Percentiles rank a stretch among this genome's conserved stretches.
Evolutionary conservation across 179 eudicot genomes (phyloP).

Genomic region (Vitellaria paradoxa): DNA sequence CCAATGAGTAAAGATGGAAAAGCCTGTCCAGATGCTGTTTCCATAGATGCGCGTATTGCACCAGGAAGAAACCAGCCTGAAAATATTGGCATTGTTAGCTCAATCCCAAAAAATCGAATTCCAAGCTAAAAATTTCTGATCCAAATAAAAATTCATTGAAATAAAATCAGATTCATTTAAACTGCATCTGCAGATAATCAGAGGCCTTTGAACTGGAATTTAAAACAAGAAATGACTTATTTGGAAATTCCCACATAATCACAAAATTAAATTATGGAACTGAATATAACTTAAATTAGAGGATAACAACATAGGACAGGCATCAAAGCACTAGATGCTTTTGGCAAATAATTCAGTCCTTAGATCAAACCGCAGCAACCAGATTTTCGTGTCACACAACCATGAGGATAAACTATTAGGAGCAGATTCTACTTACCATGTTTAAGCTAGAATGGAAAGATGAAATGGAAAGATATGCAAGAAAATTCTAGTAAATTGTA

Average conservation of each 20-base stretch:
- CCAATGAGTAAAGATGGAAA: conserved; percentile 54
- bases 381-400: background rate
- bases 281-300: background rate
- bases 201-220: background rate
- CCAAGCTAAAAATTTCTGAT: background rate
- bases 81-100: conserved; percentile 9
- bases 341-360: background rate
- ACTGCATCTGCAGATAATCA: background rate
- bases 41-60: conserved; percentile 80
- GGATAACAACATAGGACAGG: conserved; percentile 7
- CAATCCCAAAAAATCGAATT: conserved; percentile 10
- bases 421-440: background rate
- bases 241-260: conserved; percentile 1
- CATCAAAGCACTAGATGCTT: background rate
- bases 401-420: background rate
- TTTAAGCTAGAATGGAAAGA: background rate
- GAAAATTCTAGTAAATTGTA: background rate
- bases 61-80: conserved; percentile 90
- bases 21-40: conserved; percentile 80
- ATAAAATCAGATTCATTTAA: background rate
- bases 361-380: conserved; percentile 3
- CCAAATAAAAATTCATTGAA: conserved; percentile 2
- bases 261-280: background rate
- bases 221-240: background rate
- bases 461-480: background rate